phyloP scores from a whole-genome alignment of 2,329 filamentous ascomycete species.

The Aspergillus awamori region DNA sequence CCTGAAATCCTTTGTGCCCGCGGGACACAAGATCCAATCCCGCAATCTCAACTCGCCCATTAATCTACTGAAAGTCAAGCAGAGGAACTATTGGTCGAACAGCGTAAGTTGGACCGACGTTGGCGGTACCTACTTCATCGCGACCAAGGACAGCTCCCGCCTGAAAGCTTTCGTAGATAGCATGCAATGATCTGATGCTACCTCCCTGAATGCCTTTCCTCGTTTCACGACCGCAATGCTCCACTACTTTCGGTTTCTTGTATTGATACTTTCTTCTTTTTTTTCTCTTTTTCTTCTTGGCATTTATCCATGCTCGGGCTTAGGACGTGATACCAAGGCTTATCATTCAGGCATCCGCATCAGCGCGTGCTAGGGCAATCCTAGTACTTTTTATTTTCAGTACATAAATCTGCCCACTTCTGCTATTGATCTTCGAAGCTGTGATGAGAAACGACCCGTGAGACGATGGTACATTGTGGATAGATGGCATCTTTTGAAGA shows the following conservation, averaged over 20 bases:
- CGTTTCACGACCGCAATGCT: slow-evolving; percentile 3
- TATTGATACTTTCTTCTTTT: not conserved
- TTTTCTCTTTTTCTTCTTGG: not conserved
- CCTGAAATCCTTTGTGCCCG: slow-evolving; percentile 85
- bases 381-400: not conserved
- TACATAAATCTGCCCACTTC: not conserved
- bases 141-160: slow-evolving; percentile 69
- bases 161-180: slow-evolving; percentile 52
- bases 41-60: slow-evolving; percentile 78
- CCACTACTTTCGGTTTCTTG: slow-evolving; percentile 1
- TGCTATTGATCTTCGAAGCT: too few relatives aligned
- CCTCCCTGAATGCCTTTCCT: not conserved
- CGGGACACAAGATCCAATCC: slow-evolving; percentile 71
- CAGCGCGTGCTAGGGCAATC: not conserved
- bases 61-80: slow-evolving; percentile 77
- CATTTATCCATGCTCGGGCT: not conserved
- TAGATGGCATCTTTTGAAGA: too few relatives aligned
- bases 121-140: slow-evolving; percentile 84
- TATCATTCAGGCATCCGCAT: slow-evolving; percentile 12
- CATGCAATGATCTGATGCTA: slow-evolving; percentile 28
- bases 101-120: slow-evolving; percentile 89
- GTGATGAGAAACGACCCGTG: too few relatives aligned
- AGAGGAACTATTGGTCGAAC: slow-evolving; percentile 68
- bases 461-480: too few relatives aligned
- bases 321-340: slow-evolving; percentile 23